These are phyloP conservation scores for Nitzschia sp. DNA, from an alignment of 108 stramenopile genomes.

Conservation along the genomic window DNA sequence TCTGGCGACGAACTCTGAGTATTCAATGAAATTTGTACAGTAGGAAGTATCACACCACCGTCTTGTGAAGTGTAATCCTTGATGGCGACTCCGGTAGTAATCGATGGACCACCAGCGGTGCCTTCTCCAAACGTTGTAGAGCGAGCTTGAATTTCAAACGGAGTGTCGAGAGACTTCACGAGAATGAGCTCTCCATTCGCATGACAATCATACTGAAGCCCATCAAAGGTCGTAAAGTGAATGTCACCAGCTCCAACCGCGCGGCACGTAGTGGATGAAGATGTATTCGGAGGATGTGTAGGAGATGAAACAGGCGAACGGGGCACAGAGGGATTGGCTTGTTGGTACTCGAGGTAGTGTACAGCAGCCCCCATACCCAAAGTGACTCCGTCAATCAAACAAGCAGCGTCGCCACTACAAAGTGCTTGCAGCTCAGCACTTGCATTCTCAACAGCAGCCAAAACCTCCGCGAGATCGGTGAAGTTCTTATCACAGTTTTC, in stretches of 20 bases:
- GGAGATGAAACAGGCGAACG: no score
- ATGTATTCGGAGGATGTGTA: no score
- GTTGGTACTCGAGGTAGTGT: not conserved
- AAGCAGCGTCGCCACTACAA: not conserved
- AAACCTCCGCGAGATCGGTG: no score
- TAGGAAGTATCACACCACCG: not conserved
- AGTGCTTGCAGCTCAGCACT: not conserved
- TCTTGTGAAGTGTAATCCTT: not conserved
- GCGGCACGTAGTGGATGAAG: no score
- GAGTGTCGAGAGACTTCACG: not conserved
- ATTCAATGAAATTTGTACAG: not conserved
- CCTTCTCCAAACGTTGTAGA: not conserved
- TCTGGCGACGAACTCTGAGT: no score
- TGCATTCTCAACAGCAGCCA: not conserved
- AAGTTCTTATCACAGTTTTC: constrained; percentile 1
- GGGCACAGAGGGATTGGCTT: not conserved
- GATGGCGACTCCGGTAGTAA: not conserved
- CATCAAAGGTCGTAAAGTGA: constrained; percentile 19
- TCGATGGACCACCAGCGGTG: not conserved
- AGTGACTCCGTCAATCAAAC: not conserved
- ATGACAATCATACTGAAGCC: constrained; percentile 12
- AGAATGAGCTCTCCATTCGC: constrained; percentile 6
- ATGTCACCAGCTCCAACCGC: not conserved
- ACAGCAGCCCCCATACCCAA: not conserved
- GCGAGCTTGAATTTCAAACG: constrained; percentile 5